These are phyloP conservation scores for Chlorella sorokiniana DNA, from an alignment of 139 green algal genomes.

Conservation along the genomic window DNA sequence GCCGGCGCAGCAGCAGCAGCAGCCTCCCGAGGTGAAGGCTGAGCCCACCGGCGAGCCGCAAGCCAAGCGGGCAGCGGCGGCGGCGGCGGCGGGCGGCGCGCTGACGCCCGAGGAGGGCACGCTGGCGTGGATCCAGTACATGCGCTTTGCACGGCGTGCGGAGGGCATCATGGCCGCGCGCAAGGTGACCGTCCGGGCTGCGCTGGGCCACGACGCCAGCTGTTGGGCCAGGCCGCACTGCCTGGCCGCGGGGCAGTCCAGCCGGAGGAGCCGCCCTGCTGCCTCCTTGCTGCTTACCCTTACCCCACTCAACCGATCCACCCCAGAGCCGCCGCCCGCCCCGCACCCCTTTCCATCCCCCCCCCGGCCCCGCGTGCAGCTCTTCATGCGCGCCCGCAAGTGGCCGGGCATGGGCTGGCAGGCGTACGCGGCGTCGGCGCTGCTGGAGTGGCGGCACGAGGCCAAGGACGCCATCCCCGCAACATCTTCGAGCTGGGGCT, in stretches of 20 bases:
- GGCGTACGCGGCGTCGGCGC: constrained; percentile 81
- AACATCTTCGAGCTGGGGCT: constrained; percentile 96
- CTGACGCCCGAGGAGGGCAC: constrained; percentile 54
- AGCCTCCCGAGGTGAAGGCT: background rate
- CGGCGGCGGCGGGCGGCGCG: background rate
- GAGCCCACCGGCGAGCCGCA: background rate
- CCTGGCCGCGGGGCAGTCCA: background rate
- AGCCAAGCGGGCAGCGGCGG: background rate
- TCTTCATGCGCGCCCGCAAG: constrained; percentile 85
- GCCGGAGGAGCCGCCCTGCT: background rate
- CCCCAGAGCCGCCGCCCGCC: background rate
- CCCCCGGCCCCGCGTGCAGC: constrained; percentile 40
- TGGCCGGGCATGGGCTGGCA: constrained; percentile 73
- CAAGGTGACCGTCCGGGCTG: constrained; percentile 57
- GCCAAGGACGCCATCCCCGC: constrained; percentile 69
- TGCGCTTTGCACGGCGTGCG: constrained; percentile 74
- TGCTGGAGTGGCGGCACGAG: constrained; percentile 82
- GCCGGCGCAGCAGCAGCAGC: background rate
- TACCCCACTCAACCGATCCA: background rate
- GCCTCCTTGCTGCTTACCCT: background rate
- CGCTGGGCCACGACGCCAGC: no score
- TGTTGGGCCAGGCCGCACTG: background rate
- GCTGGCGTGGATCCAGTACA: constrained; percentile 86
- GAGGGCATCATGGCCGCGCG: constrained; percentile 64
- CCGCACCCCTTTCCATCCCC: background rate